Evolutionary conservation across 2,329 filamentous ascomycete species (phyloP).

Genomic region (Elsinoe perseae): DNA sequence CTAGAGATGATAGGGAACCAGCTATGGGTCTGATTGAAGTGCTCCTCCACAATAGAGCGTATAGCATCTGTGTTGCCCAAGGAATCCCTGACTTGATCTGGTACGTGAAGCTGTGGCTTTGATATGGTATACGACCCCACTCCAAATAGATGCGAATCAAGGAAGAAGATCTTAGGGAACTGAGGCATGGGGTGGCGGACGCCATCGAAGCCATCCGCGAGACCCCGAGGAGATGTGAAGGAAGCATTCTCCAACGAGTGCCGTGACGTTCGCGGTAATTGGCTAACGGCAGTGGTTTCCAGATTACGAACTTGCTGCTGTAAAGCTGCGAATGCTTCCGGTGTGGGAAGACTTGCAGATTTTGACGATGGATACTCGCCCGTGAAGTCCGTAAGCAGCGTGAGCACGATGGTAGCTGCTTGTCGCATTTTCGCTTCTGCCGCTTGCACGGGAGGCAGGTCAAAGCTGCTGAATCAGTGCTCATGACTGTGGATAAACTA

Average conservation of each 20-base stretch:
- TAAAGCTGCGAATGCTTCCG: neutral
- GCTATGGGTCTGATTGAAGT: neutral
- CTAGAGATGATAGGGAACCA: neutral
- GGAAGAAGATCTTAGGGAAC: neutral
- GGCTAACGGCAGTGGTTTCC: neutral
- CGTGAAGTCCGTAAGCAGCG: conserved; percentile 34
- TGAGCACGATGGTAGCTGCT: conserved; percentile 41
- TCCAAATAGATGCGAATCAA: neutral
- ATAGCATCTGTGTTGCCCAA: neutral
- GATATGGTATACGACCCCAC: neutral
- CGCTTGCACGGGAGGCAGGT: neutral
- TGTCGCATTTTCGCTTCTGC: conserved; percentile 49
- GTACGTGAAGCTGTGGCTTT: neutral
- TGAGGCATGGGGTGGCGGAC: neutral
- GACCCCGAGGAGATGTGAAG: neutral
- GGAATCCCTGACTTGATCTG: neutral
- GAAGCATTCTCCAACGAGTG: neutral
- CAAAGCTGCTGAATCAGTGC: neutral
- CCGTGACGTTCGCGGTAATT: neutral
- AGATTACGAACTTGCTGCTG: neutral
- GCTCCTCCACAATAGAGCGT: neutral
- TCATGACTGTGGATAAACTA: too few relatives aligned
- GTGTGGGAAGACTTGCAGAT: neutral
- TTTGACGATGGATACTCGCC: neutral
- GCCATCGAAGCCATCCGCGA: neutral